Base-by-base conservation (phyloP, 495 filamentous ascomycete species). In the Beverwykella pulmonaria region DNA sequence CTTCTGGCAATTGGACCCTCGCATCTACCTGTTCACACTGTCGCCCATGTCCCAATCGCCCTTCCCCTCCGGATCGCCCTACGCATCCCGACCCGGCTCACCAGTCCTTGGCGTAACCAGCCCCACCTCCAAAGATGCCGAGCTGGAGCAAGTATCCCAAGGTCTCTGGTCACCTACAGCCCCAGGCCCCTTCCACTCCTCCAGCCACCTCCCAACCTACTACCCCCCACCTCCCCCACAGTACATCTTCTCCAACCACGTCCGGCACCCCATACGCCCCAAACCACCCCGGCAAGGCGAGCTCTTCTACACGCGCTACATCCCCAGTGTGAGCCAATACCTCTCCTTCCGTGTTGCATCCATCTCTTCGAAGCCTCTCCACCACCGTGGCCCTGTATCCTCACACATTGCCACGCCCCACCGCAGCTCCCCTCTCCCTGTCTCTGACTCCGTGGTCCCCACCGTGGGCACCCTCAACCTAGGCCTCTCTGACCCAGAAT, bases 1-100 rank as follows among this genome's bases (percentile, higher is more conserved):
- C 70, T 98, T 97, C 79, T 98, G 94, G 94, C 94, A 97, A 75
- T 79, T 95, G 9, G 91, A 94, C 63, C 85, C 90, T 1, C 84
- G 92, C 8, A 82, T 95, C 25, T 97, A 95, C 76, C 86, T 97
- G 22, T 96, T 96, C 76, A 90, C 90, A 0, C 80, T 92, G 29
- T 83, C 87, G n/a, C 92, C 92, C 4, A 76, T 79, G 71, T 68
- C 74, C 53, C 68, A 70, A 58, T 82, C 82, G 9, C 87, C 86
- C 0, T 84, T 82, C 59, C 84, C 88, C 1, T 82, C 82, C 7
- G 81, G 82, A 32, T 86, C 89, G 32, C 81, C 80, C 12, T 78
- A 78, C 65, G 69, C 78, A 60, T 84, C 83, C 25, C 79, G 84
- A 8, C 85, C 86, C 29, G 80, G 80, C 1, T 92, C 88, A 0